phyloP scores from a whole-genome alignment of 345 rosid genomes.

The Cardiospermum halicacabum region DNA sequence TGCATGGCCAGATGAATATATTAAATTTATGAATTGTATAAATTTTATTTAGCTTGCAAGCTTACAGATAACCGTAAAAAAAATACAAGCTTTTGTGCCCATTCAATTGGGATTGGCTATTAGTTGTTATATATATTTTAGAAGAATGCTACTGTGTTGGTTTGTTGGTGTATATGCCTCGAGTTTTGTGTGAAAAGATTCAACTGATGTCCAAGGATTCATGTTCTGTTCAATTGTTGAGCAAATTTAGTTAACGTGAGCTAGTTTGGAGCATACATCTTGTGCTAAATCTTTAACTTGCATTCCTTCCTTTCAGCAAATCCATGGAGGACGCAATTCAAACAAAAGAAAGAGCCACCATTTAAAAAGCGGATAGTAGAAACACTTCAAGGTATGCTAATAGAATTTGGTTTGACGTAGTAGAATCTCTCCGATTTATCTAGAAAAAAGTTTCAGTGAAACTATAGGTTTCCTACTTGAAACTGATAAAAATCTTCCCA shows the following conservation, averaged over 20 bases:
- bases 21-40: too few relatives aligned
- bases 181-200: neutral
- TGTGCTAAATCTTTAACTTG: constrained; percentile 14
- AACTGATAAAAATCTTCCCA: constrained; percentile 1
- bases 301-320: constrained; percentile 47
- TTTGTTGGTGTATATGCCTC: neutral
- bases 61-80: neutral
- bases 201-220: neutral
- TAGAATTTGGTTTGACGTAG: neutral
- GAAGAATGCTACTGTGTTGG: neutral
- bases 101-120: too few relatives aligned
- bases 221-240: neutral
- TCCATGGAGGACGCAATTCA: constrained; percentile 58
- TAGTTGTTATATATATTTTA: neutral
- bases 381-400: constrained; percentile 58
- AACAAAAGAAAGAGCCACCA: constrained; percentile 72
- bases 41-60: neutral
- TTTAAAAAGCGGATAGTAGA: constrained; percentile 79
- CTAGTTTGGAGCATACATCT: neutral
- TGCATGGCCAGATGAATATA: neutral
- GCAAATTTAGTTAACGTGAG: neutral
- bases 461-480: constrained; percentile 3
- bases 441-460: constrained; percentile 18
- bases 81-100: neutral
- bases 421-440: neutral